Percentiles rank a stretch among this genome's conserved stretches.
These are phyloP conservation scores for Tetracladium setigerum DNA, from an alignment of 495 filamentous ascomycete genomes.

Conservation along the genomic window DNA sequence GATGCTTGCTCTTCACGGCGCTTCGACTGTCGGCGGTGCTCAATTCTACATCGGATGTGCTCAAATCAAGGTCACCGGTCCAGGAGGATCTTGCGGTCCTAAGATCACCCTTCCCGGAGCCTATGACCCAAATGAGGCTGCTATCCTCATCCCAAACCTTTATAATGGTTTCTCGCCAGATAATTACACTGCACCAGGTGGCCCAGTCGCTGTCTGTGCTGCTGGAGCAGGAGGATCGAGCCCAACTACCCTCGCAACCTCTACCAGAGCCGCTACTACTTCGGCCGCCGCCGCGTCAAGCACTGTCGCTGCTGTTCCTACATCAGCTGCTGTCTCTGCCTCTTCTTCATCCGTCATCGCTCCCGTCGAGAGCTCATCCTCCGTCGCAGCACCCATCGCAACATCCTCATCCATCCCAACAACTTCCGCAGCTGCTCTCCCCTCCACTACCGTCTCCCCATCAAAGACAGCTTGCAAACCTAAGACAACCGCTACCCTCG, in stretches of 20 bases:
- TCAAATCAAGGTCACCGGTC: constrained; percentile 40
- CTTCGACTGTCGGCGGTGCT: constrained; percentile 33
- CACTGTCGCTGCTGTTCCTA: background rate
- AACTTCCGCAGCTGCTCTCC: too few species aligned
- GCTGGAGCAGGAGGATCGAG: background rate
- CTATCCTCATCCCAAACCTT: constrained; percentile 34
- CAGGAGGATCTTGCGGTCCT: constrained; percentile 25
- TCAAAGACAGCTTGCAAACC: too few species aligned
- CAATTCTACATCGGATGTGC: constrained; percentile 47
- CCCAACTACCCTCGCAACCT: background rate
- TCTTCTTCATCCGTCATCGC: too few species aligned
- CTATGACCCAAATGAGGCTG: constrained; percentile 34
- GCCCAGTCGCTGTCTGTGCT: constrained; percentile 16
- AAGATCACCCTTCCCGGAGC: constrained; percentile 48
- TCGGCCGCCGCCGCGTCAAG: background rate
- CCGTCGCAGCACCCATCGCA: too few species aligned
- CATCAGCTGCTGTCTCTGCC: background rate
- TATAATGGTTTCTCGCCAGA: constrained; percentile 39
- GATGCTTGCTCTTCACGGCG: constrained; percentile 45
- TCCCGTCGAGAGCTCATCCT: too few species aligned
- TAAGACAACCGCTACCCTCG: too few species aligned
- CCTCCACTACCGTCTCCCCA: too few species aligned
- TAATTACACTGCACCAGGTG: constrained; percentile 31
- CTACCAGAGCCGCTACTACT: background rate
- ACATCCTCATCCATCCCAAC: too few species aligned